These are phyloP conservation scores for Skeletonema tropicum DNA, from an alignment of 108 stramenopile species.

Conservation along the genomic window DNA sequence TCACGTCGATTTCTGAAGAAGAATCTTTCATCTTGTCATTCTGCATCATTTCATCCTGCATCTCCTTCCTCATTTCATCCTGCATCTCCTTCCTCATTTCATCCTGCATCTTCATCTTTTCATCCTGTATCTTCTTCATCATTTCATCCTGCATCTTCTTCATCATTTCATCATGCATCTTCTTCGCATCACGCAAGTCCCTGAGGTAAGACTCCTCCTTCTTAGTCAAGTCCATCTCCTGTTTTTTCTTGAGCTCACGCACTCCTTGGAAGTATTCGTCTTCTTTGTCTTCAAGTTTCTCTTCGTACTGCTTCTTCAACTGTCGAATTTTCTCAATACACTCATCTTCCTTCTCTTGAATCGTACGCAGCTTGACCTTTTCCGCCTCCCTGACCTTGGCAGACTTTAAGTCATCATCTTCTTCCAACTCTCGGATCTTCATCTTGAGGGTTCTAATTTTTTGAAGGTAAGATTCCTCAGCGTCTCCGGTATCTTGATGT, in stretches of 20 bases:
- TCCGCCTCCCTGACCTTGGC: slow-evolving; percentile 20
- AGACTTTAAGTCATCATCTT: neutral
- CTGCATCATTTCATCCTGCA: too few species aligned
- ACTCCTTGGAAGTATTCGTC: slow-evolving; percentile 22
- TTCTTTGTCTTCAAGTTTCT: slow-evolving; percentile 18
- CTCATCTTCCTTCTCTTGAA: slow-evolving; percentile 38
- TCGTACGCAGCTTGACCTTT: slow-evolving; percentile 15
- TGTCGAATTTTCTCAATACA: slow-evolving; percentile 15
- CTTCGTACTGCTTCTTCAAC: slow-evolving; percentile 32
- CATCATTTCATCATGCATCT: neutral
- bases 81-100: slow-evolving; percentile 18
- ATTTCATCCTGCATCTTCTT: slow-evolving; percentile 14
- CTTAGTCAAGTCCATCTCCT: neutral
- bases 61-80: neutral
- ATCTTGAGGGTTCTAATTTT: slow-evolving; percentile 23
- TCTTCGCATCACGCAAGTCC: slow-evolving; percentile 13
- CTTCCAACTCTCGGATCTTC: slow-evolving; percentile 13
- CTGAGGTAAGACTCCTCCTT: slow-evolving; percentile 19
- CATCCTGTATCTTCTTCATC: slow-evolving; percentile 16
- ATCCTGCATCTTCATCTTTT: slow-evolving; percentile 4
- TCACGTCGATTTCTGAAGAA: slow-evolving; percentile 11
- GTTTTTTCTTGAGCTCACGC: slow-evolving; percentile 18
- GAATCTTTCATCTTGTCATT: neutral
- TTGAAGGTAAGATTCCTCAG: slow-evolving; percentile 1
- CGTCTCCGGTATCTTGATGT: slow-evolving; percentile 22